Conservation (phyloP, 352 stramenopile species). For the Phytophthora aleatoria region DNA sequence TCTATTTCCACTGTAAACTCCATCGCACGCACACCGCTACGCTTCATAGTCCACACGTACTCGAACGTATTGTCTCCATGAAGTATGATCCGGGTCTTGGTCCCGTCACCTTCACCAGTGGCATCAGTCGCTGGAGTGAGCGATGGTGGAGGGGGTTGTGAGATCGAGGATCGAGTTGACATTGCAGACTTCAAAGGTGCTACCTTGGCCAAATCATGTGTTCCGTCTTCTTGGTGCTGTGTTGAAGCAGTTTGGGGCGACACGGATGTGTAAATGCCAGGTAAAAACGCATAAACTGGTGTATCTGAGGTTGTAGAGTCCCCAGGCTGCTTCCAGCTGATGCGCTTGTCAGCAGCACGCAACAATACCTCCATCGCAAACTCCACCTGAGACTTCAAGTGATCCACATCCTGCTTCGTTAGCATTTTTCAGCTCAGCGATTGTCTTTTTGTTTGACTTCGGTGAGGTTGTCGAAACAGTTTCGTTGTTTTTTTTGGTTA, state of each 20-base stretch:
- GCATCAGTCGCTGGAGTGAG: not conserved
- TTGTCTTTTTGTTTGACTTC: not conserved
- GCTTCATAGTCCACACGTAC: slow-evolving; percentile 72
- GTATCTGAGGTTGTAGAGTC: not conserved
- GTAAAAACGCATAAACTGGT: slow-evolving; percentile 58
- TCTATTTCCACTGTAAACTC: slow-evolving; percentile 75
- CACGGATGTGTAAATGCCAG: slow-evolving; percentile 53
- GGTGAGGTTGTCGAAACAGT: not conserved
- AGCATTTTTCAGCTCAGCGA: slow-evolving; percentile 12
- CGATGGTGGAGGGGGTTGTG: not conserved
- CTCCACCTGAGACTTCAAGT: slow-evolving; percentile 63
- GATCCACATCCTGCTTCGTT: slow-evolving; percentile 40
- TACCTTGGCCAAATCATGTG: slow-evolving; percentile 4
- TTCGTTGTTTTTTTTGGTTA: not conserved
- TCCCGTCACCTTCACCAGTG: slow-evolving; percentile 34
- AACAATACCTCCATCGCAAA: slow-evolving; percentile 64
- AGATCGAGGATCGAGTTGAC: not conserved
- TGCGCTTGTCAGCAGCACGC: slow-evolving; percentile 56
- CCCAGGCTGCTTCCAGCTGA: slow-evolving; percentile 57
- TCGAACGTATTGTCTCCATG: slow-evolving; percentile 87
- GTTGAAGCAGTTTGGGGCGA: not conserved
- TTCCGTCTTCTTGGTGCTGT: slow-evolving; percentile 19
- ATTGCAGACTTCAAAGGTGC: slow-evolving; percentile 8
- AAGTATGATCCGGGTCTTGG: slow-evolving; percentile 51
- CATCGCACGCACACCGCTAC: slow-evolving; percentile 57